Percentiles rank a stretch among this genome's conserved stretches.
Evolutionary conservation across 2,329 filamentous ascomycete species (phyloP).

Genomic region (Cladophialophora carrionii): DNA sequence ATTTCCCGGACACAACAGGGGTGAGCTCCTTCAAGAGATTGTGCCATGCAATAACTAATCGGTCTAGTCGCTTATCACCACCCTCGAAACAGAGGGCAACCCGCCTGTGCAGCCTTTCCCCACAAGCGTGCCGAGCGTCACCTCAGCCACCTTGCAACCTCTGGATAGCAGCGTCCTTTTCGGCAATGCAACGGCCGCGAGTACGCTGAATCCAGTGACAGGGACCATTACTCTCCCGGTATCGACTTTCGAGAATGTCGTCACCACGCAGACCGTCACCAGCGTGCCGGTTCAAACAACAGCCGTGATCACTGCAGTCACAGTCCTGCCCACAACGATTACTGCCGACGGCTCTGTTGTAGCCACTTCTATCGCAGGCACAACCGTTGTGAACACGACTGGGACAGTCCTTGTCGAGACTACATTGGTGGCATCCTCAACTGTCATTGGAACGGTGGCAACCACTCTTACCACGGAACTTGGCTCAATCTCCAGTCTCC

Average conservation of each 20-base stretch:
- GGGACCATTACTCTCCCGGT: conserved; percentile 38
- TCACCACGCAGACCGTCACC: conserved; percentile 32
- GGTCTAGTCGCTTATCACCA: conserved; percentile 31
- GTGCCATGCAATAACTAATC: conserved; percentile 8
- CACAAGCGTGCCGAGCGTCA: conserved; percentile 33
- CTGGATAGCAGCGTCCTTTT: conserved; percentile 33
- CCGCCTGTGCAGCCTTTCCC: conserved; percentile 38
- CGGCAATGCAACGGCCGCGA: conserved; percentile 31
- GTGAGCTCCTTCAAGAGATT: conserved; percentile 17
- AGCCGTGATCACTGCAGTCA: conserved; percentile 31
- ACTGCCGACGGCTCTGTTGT: conserved; percentile 29
- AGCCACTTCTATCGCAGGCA: conserved; percentile 33
- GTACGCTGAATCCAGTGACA: conserved; percentile 30
- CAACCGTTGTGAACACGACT: conserved; percentile 36
- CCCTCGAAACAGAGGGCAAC: conserved; percentile 37
- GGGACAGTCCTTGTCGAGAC: conserved; percentile 35
- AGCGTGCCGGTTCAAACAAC: conserved; percentile 34
- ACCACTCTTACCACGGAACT: conserved; percentile 35
- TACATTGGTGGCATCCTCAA: conserved; percentile 32
- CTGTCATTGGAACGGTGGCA: conserved; percentile 30
- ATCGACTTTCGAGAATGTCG: conserved; percentile 35
- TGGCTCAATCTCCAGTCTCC: conserved; percentile 25
- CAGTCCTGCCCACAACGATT: conserved; percentile 34
- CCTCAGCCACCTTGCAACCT: conserved; percentile 35
- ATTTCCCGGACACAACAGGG: conserved; percentile 35